These are phyloP conservation scores for Malassezia vespertilionis DNA, from an alignment of 1,284 basidiomycete species.

Conservation along the genomic window DNA sequence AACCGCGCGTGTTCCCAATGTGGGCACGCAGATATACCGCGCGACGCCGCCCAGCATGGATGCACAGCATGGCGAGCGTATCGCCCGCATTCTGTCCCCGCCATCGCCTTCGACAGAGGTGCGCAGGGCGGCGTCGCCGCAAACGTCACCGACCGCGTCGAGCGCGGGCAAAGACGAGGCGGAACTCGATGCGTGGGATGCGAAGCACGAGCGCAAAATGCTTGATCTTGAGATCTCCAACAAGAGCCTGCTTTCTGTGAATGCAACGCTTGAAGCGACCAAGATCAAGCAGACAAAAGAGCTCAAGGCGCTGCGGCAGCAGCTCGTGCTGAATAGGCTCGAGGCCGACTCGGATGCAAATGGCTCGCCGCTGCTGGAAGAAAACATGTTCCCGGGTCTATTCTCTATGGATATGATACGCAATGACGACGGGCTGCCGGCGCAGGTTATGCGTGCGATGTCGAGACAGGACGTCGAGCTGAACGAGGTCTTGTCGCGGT, in stretches of 20 bases:
- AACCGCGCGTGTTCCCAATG: no score
- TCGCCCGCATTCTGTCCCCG: neutral
- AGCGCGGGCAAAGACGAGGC: neutral
- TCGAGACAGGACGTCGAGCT: conserved; percentile 28
- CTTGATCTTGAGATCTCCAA: conserved; percentile 50
- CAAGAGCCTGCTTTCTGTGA: conserved; percentile 49
- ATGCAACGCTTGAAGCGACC: conserved; percentile 48
- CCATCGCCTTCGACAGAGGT: neutral
- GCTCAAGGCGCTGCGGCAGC: conserved; percentile 42
- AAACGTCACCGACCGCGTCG: neutral
- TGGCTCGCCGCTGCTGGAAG: neutral
- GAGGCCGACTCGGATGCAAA: conserved; percentile 5
- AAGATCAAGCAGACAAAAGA: conserved; percentile 48
- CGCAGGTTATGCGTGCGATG: conserved; percentile 2
- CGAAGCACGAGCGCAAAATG: conserved; percentile 43
- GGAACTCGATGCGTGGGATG: conserved; percentile 18
- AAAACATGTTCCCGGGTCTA: neutral
- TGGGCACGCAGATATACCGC: no score
- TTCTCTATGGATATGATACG: neutral
- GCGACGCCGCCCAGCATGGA: no score
- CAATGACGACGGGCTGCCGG: neutral
- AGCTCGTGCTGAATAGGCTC: conserved; percentile 13
- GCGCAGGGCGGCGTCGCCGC: neutral
- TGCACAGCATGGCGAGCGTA: neutral
- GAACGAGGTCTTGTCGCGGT: conserved; percentile 26